Percentiles rank a stretch among this genome's conserved stretches.
Evolutionary conservation across 139 green algal species (phyloP).

Genomic region (Dunaliella primolecta): DNA sequence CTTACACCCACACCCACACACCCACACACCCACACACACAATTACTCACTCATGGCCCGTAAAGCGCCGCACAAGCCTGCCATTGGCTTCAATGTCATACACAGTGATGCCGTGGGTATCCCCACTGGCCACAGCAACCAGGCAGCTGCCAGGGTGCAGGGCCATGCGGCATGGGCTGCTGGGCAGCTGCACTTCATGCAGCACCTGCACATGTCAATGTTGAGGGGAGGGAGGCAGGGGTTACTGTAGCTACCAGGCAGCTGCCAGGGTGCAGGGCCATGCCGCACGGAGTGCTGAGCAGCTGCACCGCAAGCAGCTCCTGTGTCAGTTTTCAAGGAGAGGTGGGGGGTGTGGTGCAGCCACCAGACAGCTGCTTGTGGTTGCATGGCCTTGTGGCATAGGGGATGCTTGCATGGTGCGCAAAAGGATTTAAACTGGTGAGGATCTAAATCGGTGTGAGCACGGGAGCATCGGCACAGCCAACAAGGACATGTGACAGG

Average conservation of each 20-base stretch:
- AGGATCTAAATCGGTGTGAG: too few species aligned
- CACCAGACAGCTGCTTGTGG: too few species aligned
- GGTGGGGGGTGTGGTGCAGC: too few species aligned
- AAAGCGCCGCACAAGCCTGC: slow-evolving; percentile 79
- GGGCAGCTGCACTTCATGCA: slow-evolving; percentile 23
- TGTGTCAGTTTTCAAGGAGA: too few species aligned
- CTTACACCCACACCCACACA: too few species aligned
- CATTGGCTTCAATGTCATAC: slow-evolving; percentile 45
- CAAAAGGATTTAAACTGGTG: too few species aligned
- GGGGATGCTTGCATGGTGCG: too few species aligned
- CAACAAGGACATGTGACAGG: too few species aligned
- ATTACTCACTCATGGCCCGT: slow-evolving; percentile 66
- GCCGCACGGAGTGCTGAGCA: slow-evolving; percentile 15
- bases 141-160: slow-evolving; percentile 39
- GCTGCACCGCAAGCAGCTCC: slow-evolving; percentile 9
- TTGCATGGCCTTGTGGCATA: too few species aligned
- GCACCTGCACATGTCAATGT: background rate
- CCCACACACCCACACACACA: too few species aligned
- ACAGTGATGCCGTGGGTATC: slow-evolving; percentile 37
- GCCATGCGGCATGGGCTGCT: slow-evolving; percentile 15
- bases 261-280: slow-evolving; percentile 40
- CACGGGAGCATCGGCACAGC: too few species aligned
- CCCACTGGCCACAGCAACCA: slow-evolving; percentile 50
- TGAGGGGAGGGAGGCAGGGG: background rate
- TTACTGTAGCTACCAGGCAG: slow-evolving; percentile 31